Base-by-base conservation (phyloP, 495 filamentous ascomycete species). In the Aspergillus ostianus region DNA sequence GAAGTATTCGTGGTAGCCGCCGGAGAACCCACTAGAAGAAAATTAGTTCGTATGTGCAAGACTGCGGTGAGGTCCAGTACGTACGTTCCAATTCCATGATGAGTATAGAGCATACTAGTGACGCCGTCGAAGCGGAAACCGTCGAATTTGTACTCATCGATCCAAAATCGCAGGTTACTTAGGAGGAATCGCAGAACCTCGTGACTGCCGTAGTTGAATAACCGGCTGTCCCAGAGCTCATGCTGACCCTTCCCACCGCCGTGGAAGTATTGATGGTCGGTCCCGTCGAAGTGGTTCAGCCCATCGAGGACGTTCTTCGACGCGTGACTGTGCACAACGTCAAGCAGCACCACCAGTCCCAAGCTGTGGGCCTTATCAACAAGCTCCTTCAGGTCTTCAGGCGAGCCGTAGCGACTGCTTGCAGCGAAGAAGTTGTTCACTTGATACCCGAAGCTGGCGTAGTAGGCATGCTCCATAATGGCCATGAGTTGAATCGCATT, bases 401-500 rank as follows among this genome's bases (percentile, higher is more conserved):
- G 94, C 13, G 86, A 84, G 52, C 94, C 94, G 67, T 97, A 98
- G 61, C 94, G 87, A 72, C 93, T 97, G 72, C 93, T 97, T 1
- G 92, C 93, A 45, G 94, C 95, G 69, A 98, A 98, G 82, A 98
- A 98, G 76, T 89, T 97, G 74, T 97, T 98, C 65, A 98, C 85
- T 70, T 98, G 94, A 74, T 98, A 98, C 36, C 94, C 94, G 67
- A 98, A 98, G 65, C 93, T 97, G 62, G 94, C 94, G 73, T 98
- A 98, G 79, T 98, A 98, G 27, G 94, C 93, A 76, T 98, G 94
- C 71, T 98, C 94, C 91, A 98, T 98, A 65, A 98, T 83, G 46
- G 94, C 94, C 94, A 98, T 98, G 63, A 98, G 80, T 73, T 98
- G 94, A 65, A 98, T 97, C 46, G 93, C 89, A 77, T 98, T 97